phyloP scores from a whole-genome alignment of 78 protist genomes.

The Fonticula alba region DNA sequence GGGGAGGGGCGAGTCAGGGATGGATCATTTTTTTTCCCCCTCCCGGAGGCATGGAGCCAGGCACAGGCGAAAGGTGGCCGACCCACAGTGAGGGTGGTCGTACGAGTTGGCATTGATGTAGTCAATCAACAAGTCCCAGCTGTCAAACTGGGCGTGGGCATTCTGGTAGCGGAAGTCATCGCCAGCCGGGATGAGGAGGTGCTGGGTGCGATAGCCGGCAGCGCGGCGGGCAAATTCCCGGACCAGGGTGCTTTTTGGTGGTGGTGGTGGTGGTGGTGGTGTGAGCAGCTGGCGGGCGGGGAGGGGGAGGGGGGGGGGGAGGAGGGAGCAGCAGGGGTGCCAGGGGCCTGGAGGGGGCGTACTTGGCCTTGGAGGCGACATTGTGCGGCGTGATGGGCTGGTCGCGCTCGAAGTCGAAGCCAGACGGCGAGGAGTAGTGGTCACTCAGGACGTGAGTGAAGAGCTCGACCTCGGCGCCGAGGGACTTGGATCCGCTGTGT shows the following conservation, averaged over 20 bases:
- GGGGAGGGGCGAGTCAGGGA: no score
- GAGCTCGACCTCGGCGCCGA: constrained; percentile 8
- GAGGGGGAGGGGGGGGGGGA: no score
- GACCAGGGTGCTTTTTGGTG: background rate
- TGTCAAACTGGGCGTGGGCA: constrained; percentile 14
- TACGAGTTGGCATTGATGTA: constrained; percentile 9
- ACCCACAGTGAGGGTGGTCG: no score
- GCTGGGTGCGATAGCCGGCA: constrained; percentile 1
- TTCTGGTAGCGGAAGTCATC: constrained; percentile 28
- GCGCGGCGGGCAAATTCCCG: background rate
- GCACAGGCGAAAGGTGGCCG: no score
- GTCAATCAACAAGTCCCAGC: constrained; percentile 8
- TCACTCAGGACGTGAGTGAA: constrained; percentile 26
- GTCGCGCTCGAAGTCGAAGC: background rate
- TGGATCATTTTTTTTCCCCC: no score
- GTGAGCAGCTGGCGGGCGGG: no score
- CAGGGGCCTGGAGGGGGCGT: no score
- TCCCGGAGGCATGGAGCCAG: no score
- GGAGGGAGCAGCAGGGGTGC: no score
- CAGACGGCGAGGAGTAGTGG: constrained; percentile 22
- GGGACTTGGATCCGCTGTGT: constrained; percentile 5
- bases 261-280: no score
- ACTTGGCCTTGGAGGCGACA: background rate
- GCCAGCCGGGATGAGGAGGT: constrained; percentile 32
- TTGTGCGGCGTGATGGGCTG: background rate